Conservation (phyloP, 2,329 filamentous ascomycete species). For the Ceratocystis colombiana region DNA sequence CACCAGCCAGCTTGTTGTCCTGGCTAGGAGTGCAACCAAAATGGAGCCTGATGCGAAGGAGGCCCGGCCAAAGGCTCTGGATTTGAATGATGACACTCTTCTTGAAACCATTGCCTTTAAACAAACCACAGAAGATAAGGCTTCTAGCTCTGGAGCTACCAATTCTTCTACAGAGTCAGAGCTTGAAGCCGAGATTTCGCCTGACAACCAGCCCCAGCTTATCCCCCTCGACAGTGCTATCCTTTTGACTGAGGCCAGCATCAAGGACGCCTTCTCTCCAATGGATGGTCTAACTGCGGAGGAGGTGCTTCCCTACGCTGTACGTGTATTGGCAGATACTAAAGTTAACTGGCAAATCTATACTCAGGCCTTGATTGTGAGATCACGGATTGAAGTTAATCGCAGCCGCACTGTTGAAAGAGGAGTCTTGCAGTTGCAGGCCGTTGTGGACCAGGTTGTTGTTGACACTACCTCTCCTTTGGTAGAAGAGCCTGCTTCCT, state of each 20-base stretch:
- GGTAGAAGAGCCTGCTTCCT: not conserved
- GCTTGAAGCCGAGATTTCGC: slow-evolving; percentile 53
- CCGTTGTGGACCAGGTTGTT: slow-evolving; percentile 88
- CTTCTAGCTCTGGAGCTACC: slow-evolving; percentile 41
- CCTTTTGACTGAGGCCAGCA: slow-evolving; percentile 72
- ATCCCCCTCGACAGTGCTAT: slow-evolving; percentile 81
- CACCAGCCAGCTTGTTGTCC: slow-evolving; percentile 78
- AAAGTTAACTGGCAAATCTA: slow-evolving; percentile 97
- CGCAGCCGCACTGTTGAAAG: slow-evolving; percentile 78
- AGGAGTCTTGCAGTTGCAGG: slow-evolving; percentile 84
- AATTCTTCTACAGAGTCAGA: slow-evolving; percentile 29
- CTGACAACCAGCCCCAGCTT: slow-evolving; percentile 72
- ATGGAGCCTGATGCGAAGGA: not conserved
- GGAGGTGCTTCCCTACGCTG: slow-evolving; percentile 84
- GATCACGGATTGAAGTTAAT: slow-evolving; percentile 83
- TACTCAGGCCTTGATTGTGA: slow-evolving; percentile 80
- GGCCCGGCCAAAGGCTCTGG: slow-evolving; percentile 54
- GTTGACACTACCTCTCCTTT: slow-evolving; percentile 56
- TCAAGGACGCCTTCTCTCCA: slow-evolving; percentile 80
- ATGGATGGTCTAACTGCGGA: slow-evolving; percentile 80
- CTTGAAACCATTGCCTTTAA: slow-evolving; percentile 78
- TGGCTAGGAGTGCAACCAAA: slow-evolving; percentile 61
- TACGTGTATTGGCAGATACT: slow-evolving; percentile 75
- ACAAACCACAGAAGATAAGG: slow-evolving; percentile 27
- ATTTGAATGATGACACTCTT: slow-evolving; percentile 85